Conservation (phyloP, 345 rosid genomes). For the Boechera retrofracta region DNA sequence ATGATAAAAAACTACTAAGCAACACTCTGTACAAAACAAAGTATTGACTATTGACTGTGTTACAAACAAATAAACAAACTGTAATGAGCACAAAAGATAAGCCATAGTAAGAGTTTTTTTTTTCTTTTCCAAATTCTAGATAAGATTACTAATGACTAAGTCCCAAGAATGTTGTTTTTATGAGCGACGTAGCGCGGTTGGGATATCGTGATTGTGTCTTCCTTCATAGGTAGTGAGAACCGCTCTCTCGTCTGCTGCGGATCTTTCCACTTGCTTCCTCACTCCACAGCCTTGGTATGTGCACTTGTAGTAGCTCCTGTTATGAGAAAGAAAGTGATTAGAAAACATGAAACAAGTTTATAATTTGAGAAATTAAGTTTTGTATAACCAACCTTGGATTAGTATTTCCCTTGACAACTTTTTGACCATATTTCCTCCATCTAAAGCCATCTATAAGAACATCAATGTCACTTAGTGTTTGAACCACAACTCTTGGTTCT, state of each 20-base stretch:
- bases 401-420: conserved; percentile 97
- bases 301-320: conserved; percentile 97
- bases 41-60: conserved; percentile 32
- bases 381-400: conserved; percentile 72
- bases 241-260: conserved; percentile 81
- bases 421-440: conserved; percentile 99
- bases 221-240: conserved; percentile 99
- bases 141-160: conserved; percentile 47
- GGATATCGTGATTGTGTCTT: conserved; percentile 94
- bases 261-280: conserved; percentile 95
- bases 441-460: conserved; percentile 93
- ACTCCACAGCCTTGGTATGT: conserved; percentile 84
- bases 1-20: conserved; percentile 19
- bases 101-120: conserved; percentile 30
- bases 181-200: conserved; percentile 65
- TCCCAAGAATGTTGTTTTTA: conserved; percentile 45
- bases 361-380: neutral
- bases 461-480: conserved; percentile 95
- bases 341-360: conserved; percentile 28
- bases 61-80: conserved; percentile 47
- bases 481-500: conserved; percentile 96
- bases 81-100: conserved; percentile 36
- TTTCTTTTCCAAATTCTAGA: conserved; percentile 33
- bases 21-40: conserved; percentile 39
- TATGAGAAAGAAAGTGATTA: conserved; percentile 4